Percentiles rank a stretch among this genome's conserved stretches.
Evolutionary conservation across 192 early-diverging fungal genomes (phyloP).

Genomic region (Coemansia sp.): DNA sequence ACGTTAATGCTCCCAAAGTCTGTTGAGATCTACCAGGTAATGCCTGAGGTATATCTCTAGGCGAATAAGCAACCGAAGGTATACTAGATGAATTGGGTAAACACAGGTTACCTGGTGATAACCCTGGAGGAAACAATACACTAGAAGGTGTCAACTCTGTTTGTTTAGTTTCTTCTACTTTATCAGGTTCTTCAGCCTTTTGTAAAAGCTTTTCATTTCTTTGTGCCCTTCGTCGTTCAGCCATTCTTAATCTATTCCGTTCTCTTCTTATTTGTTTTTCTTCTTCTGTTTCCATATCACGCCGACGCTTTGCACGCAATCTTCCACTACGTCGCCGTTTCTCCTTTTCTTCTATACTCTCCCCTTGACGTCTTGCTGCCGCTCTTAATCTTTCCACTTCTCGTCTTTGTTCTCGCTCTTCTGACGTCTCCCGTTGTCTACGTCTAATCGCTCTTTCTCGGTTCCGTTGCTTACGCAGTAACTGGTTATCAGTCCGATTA

Average conservation of each 20-base stretch:
- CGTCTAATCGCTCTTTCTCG: constrained; percentile 14
- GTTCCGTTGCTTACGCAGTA: constrained; percentile 15
- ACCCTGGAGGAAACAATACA: no score
- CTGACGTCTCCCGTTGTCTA: constrained; percentile 20
- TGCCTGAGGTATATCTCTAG: no score
- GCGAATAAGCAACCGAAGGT: no score
- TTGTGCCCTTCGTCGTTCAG: constrained; percentile 2
- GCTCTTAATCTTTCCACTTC: constrained; percentile 28
- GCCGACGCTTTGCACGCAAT: constrained; percentile 13
- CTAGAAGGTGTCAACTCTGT: no score
- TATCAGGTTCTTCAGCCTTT: background rate
- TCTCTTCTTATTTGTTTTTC: constrained; percentile 17
- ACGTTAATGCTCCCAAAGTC: no score
- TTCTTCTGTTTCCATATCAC: constrained; percentile 24
- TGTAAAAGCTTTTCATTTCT: no score
- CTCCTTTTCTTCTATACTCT: constrained; percentile 14
- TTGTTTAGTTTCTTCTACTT: no score
- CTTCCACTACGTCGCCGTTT: constrained; percentile 13
- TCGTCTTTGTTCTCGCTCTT: constrained; percentile 8
- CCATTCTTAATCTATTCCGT: constrained; percentile 29
- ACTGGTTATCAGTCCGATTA: no score
- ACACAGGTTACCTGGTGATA: no score
- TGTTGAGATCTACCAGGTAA: no score
- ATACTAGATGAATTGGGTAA: no score
- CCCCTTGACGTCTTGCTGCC: constrained; percentile 12